Evolutionary conservation across 2,329 filamentous ascomycete genomes (phyloP).

Genomic region (Paecilomyces niveus): DNA sequence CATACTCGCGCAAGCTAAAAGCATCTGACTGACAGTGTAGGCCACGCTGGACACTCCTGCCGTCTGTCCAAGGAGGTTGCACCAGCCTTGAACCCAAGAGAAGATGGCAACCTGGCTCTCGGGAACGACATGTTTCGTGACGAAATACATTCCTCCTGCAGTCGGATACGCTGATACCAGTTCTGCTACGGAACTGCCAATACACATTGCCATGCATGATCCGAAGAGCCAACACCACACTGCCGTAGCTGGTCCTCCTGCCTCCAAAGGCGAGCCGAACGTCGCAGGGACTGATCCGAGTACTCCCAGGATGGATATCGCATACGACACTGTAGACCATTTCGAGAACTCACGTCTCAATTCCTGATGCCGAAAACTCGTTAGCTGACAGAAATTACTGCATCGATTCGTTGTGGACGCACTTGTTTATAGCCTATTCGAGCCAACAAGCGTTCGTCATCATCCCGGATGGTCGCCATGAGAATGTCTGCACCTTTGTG

Average conservation of each 20-base stretch:
- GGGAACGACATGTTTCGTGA: constrained; percentile 59
- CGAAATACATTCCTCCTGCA: constrained; percentile 62
- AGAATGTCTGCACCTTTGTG: constrained; percentile 2
- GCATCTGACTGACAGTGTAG: constrained; percentile 59
- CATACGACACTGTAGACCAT: constrained; percentile 61
- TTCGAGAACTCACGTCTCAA: constrained; percentile 57
- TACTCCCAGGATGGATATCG: constrained; percentile 58
- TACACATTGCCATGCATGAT: constrained; percentile 57
- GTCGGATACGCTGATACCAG: constrained; percentile 61
- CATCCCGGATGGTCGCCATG: constrained; percentile 44
- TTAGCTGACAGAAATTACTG: neutral
- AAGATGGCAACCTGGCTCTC: constrained; percentile 54
- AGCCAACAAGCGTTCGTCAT: constrained; percentile 54
- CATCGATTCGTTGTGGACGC: constrained; percentile 10
- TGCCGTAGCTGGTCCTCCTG: constrained; percentile 56
- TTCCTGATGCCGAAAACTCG: constrained; percentile 41
- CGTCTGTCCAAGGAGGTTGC: constrained; percentile 58
- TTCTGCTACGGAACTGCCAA: constrained; percentile 59
- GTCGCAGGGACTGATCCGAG: constrained; percentile 60
- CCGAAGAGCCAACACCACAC: constrained; percentile 62
- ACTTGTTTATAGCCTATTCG: constrained; percentile 59
- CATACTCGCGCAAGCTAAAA: constrained; percentile 56
- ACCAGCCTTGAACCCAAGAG: constrained; percentile 62
- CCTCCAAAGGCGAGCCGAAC: constrained; percentile 50
- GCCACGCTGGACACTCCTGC: constrained; percentile 56